Percentiles rank a stretch among this genome's conserved stretches.
Evolutionary conservation across 768 basidiomycete species (phyloP).

Genomic region (Hygrocybe punicea): DNA sequence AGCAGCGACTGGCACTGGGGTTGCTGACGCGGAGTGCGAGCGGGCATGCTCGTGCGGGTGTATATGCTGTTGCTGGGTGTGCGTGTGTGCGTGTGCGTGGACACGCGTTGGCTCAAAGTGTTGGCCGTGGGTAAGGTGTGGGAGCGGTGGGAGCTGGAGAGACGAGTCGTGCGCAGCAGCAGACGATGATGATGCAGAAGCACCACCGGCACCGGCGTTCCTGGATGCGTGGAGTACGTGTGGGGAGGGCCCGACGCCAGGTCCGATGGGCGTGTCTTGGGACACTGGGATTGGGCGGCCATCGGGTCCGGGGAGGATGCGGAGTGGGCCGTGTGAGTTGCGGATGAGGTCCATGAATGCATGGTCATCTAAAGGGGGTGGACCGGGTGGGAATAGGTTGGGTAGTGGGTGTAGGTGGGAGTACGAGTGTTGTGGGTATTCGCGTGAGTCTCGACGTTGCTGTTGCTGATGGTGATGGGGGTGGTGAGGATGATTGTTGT

Average conservation of each 20-base stretch:
- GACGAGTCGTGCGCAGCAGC: conserved; percentile 33
- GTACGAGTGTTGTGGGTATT: conserved; percentile 25
- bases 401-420: background rate
- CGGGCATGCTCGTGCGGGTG: too few species aligned
- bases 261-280: conserved; percentile 45
- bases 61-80: too few species aligned
- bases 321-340: conserved; percentile 37
- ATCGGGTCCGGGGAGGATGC: conserved; percentile 46
- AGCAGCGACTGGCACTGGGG: too few species aligned
- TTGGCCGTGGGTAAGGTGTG: conserved; percentile 45
- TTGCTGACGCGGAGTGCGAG: too few species aligned
- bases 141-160: conserved; percentile 49
- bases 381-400: conserved; percentile 1
- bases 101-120: conserved; percentile 32
- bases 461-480: conserved; percentile 35
- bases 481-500: conserved; percentile 18
- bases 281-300: conserved; percentile 48
- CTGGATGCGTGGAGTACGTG: conserved; percentile 42
- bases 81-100: conserved; percentile 33
- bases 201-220: conserved; percentile 41
- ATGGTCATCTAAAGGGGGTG: conserved; percentile 44
- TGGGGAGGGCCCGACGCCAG: too few species aligned
- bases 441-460: conserved; percentile 39
- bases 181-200: conserved; percentile 18
- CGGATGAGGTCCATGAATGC: conserved; percentile 49